phyloP scores from a whole-genome alignment of 768 basidiomycete species.

The Kwoniella pini region DNA sequence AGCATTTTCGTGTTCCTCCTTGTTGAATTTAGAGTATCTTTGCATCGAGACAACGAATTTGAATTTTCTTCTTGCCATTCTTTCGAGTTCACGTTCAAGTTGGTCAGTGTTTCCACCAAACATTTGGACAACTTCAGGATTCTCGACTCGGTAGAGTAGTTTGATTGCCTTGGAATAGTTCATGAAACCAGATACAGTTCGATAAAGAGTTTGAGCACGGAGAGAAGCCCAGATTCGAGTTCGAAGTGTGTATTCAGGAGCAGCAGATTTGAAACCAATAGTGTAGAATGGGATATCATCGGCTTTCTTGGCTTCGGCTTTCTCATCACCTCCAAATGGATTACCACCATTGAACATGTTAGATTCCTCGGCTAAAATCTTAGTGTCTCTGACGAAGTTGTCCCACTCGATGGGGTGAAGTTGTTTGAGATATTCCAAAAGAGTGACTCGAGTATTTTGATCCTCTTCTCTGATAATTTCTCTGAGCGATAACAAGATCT shows the following conservation, averaged over 20 bases:
- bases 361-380: constrained; percentile 95
- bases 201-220: constrained; percentile 95
- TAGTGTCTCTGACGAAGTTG: constrained; percentile 99
- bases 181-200: constrained; percentile 99
- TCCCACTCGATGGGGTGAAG: constrained; percentile 98
- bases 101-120: constrained; percentile 98
- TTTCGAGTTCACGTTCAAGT: constrained; percentile 91
- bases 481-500: constrained; percentile 93
- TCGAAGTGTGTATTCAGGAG: constrained; percentile 96
- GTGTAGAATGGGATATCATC: constrained; percentile 97
- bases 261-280: constrained; percentile 98
- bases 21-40: constrained; percentile 98
- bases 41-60: constrained; percentile 99
- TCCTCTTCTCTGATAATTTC: constrained; percentile 99
- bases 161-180: constrained; percentile 99
- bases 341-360: constrained; percentile 71
- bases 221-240: constrained; percentile 99
- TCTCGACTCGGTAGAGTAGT: constrained; percentile 97
- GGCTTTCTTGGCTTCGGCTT: constrained; percentile 66
- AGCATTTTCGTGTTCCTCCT: constrained; percentile 98
- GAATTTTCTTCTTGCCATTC: constrained; percentile 98
- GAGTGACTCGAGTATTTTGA: constrained; percentile 92
- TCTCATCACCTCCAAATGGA: constrained; percentile 74
- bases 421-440: constrained; percentile 97
- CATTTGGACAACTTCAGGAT: constrained; percentile 96